Evolutionary conservation across 2,329 filamentous ascomycete species (phyloP).

Genomic region (Metarhizium humberi): DNA sequence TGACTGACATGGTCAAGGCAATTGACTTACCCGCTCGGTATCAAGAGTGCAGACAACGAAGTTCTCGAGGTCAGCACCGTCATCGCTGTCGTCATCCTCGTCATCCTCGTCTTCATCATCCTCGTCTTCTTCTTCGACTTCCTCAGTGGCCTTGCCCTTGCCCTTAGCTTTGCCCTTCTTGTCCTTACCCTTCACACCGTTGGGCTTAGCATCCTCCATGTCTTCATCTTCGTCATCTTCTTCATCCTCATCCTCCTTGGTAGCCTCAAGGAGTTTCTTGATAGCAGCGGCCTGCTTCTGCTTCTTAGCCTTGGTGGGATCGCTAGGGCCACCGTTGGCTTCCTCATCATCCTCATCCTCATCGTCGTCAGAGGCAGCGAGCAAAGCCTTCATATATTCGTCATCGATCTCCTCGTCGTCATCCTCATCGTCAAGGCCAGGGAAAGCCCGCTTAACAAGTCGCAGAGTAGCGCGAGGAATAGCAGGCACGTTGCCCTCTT

Average conservation of each 20-base stretch:
- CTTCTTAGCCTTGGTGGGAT: constrained; percentile 83
- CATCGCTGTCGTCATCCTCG: constrained; percentile 52
- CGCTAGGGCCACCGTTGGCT: constrained; percentile 81
- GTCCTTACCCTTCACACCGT: constrained; percentile 51
- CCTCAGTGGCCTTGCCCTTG: constrained; percentile 50
- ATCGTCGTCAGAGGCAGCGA: constrained; percentile 42
- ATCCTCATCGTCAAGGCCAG: constrained; percentile 39
- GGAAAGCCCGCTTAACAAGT: constrained; percentile 66
- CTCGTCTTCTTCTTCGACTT: constrained; percentile 45
- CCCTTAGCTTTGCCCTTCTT: constrained; percentile 38
- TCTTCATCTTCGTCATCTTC: constrained; percentile 47
- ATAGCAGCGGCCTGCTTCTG: constrained; percentile 69
- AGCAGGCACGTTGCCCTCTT: constrained; percentile 49
- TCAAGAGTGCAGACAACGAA: constrained; percentile 94
- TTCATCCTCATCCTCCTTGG: constrained; percentile 49
- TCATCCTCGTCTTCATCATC: constrained; percentile 49
- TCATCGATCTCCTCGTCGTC: constrained; percentile 60
- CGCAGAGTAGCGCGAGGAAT: constrained; percentile 79
- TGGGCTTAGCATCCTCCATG: constrained; percentile 60
- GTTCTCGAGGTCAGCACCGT: constrained; percentile 67
- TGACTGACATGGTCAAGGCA: background rate
- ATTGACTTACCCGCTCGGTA: constrained; percentile 65
- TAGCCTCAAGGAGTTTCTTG: constrained; percentile 66
- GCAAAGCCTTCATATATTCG: constrained; percentile 49
- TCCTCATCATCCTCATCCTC: constrained; percentile 54